phyloP scores from a whole-genome alignment of 2,329 filamentous ascomycete genomes.

The Tympanopsis confertula region DNA sequence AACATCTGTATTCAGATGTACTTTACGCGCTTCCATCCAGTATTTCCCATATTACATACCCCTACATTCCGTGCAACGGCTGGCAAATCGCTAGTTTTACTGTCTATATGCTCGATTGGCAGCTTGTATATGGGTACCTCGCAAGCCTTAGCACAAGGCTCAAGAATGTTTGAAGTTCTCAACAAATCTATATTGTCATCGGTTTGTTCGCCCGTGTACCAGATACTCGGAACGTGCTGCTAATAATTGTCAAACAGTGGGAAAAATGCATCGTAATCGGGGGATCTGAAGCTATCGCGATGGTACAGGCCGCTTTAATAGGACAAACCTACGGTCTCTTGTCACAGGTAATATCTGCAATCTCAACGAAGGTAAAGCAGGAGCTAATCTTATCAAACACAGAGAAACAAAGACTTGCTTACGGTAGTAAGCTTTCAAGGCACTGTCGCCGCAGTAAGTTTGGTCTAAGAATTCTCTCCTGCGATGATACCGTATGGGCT shows the following conservation, averaged over 20 bases:
- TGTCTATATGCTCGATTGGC: constrained; percentile 23
- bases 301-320: background rate
- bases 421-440: background rate
- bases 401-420: constrained; percentile 2
- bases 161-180: constrained; percentile 15
- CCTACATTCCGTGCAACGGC: constrained; percentile 9
- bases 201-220: background rate
- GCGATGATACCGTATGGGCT: background rate
- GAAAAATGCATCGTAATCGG: background rate
- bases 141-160: constrained; percentile 12
- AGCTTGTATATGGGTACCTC: constrained; percentile 19
- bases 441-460: constrained; percentile 5
- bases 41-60: constrained; percentile 7
- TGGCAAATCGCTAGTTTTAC: constrained; percentile 16
- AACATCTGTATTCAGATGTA: constrained; percentile 10
- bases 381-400: background rate
- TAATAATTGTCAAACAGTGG: background rate
- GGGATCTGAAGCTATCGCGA: background rate
- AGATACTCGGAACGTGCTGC: background rate
- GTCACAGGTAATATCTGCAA: constrained; percentile 1
- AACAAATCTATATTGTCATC: constrained; percentile 4
- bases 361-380: no score
- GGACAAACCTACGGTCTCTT: background rate
- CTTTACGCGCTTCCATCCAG: constrained; percentile 10
- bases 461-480: background rate